These are phyloP conservation scores for Apiotrichum siamense DNA, from an alignment of 1,284 basidiomycete species.

Conservation along the genomic window DNA sequence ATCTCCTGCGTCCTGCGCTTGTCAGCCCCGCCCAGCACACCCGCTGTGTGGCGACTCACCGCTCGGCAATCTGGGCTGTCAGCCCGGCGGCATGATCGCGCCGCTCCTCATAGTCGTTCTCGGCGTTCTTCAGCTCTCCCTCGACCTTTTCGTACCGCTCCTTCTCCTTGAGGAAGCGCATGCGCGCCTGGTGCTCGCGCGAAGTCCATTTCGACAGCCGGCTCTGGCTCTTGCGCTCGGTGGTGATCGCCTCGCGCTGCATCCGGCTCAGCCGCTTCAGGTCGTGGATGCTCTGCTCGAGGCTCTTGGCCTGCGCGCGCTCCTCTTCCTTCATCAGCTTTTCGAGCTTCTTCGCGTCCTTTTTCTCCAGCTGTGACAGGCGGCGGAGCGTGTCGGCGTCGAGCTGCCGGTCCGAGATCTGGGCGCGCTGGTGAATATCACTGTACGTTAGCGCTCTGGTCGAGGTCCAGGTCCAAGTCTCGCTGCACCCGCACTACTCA, in stretches of 20 bases:
- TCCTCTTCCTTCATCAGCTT: constrained; percentile 48
- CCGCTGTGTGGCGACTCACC: background rate
- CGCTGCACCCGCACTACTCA: constrained; percentile 13
- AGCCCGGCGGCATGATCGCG: constrained; percentile 42
- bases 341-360: constrained; percentile 43
- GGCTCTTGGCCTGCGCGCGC: constrained; percentile 39
- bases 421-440: constrained; percentile 43
- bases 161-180: constrained; percentile 47
- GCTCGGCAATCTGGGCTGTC: constrained; percentile 41
- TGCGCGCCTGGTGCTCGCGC: constrained; percentile 47
- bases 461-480: too few species aligned
- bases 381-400: constrained; percentile 29
- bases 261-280: constrained; percentile 43
- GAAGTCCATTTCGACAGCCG: constrained; percentile 45
- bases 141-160: constrained; percentile 46
- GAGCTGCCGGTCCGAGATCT: constrained; percentile 38
- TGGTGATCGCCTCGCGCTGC: constrained; percentile 42
- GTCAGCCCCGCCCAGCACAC: background rate
- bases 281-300: constrained; percentile 45
- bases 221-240: constrained; percentile 46
- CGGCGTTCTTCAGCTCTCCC: constrained; percentile 42
- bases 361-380: constrained; percentile 41
- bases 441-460: constrained; percentile 7
- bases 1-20: constrained; percentile 45
- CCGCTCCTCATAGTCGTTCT: constrained; percentile 47